phyloP scores from a whole-genome alignment of 2,329 filamentous ascomycete species.

The Elsinoe australis region DNA sequence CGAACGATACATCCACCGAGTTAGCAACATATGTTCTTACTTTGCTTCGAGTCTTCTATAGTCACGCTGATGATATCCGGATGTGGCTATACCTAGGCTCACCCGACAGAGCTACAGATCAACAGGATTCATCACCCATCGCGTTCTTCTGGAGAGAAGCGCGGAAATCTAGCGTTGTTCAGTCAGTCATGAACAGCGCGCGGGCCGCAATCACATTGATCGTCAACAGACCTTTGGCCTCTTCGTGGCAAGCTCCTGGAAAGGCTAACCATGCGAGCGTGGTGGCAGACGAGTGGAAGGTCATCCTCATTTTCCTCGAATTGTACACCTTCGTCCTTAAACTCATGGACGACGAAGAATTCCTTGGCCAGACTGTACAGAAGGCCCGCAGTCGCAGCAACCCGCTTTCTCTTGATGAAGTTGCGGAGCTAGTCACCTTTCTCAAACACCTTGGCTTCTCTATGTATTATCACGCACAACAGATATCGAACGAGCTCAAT shows the following conservation, averaged over 20 bases:
- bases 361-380: slow-evolving; percentile 39
- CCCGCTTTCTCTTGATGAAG: slow-evolving; percentile 61
- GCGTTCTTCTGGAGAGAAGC: slow-evolving; percentile 77
- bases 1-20: slow-evolving; percentile 37
- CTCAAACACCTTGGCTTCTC: slow-evolving; percentile 87
- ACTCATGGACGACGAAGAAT: slow-evolving; percentile 94
- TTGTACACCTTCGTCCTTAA: slow-evolving; percentile 88
- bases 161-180: slow-evolving; percentile 50
- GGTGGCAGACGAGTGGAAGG: slow-evolving; percentile 69
- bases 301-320: slow-evolving; percentile 84
- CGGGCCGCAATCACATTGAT: slow-evolving; percentile 52
- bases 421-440: slow-evolving; percentile 70
- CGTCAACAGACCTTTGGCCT: slow-evolving; percentile 33
- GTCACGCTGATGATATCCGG: slow-evolving; percentile 75
- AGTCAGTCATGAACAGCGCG: slow-evolving; percentile 49
- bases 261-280: slow-evolving; percentile 32
- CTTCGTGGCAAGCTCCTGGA: slow-evolving; percentile 26
- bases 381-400: slow-evolving; percentile 48
- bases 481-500: slow-evolving; percentile 38
- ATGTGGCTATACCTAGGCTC: slow-evolving; percentile 82
- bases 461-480: slow-evolving; percentile 73
- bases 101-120: not conserved
- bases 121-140: slow-evolving; percentile 49
- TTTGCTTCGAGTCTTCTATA: slow-evolving; percentile 75
- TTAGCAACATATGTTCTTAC: slow-evolving; percentile 82